A percentile compares a stretch with the other conserved stretches of the same genome.
Evolutionary conservation across 345 rosid genomes (phyloP).

Genomic region (Gossypium bickii): DNA sequence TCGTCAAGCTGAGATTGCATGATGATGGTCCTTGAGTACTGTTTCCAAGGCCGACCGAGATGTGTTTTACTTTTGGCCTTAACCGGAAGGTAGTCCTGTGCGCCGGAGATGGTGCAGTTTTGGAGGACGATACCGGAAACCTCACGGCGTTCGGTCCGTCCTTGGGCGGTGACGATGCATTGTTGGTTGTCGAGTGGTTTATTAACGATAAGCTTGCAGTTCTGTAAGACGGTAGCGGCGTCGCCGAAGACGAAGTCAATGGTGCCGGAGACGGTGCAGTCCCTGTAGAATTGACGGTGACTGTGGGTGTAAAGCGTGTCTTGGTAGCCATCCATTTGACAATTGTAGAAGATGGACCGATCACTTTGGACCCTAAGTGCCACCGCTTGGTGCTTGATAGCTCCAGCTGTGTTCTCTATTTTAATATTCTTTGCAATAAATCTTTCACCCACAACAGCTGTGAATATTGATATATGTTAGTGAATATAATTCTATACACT

Average conservation of each 20-base stretch:
- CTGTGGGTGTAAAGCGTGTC: slow-evolving; percentile 66
- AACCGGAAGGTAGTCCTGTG: slow-evolving; percentile 33
- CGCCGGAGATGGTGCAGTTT: slow-evolving; percentile 53
- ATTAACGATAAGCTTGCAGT: slow-evolving; percentile 50
- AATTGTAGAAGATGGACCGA: slow-evolving; percentile 44
- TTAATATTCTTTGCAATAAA: slow-evolving; percentile 72
- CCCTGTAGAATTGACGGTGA: slow-evolving; percentile 68
- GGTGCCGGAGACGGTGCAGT: slow-evolving; percentile 66
- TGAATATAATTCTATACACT: too few species aligned
- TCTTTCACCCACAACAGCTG: slow-evolving; percentile 42
- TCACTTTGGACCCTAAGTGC: slow-evolving; percentile 60
- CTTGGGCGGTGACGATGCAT: slow-evolving; percentile 67
- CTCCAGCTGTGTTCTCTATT: slow-evolving; percentile 66
- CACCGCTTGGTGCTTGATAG: slow-evolving; percentile 60
- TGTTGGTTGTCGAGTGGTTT: slow-evolving; percentile 43
- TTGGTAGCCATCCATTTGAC: slow-evolving; percentile 66
- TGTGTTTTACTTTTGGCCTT: slow-evolving; percentile 38
- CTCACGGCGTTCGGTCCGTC: slow-evolving; percentile 35
- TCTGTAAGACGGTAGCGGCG: slow-evolving; percentile 52
- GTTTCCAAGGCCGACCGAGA: slow-evolving; percentile 75
- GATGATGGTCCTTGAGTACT: slow-evolving; percentile 51
- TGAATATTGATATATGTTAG: not conserved
- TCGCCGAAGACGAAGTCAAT: slow-evolving; percentile 68
- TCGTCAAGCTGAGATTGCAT: slow-evolving; percentile 51
- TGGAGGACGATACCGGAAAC: slow-evolving; percentile 53